A percentile compares a stretch with the other conserved stretches of the same genome.
These are phyloP conservation scores for Cutaneotrichosporon dermatis DNA, from an alignment of 1,284 basidiomycete species.

Conservation along the genomic window DNA sequence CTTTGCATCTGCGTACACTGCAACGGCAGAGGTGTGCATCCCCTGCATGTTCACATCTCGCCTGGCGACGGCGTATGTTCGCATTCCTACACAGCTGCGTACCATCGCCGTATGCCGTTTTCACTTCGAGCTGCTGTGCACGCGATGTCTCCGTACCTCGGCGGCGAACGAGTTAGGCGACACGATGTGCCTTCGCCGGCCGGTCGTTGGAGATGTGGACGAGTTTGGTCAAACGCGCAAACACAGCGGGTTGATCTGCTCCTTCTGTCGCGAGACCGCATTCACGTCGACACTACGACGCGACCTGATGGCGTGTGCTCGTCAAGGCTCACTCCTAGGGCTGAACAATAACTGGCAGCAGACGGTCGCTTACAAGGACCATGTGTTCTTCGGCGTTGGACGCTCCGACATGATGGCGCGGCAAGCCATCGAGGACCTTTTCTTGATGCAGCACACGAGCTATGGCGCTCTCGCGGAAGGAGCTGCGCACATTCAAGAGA, in stretches of 20 bases:
- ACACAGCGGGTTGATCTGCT: slow-evolving; percentile 10
- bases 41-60: slow-evolving; percentile 6
- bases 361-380: slow-evolving; percentile 6
- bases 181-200: slow-evolving; percentile 7
- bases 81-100: slow-evolving; percentile 7
- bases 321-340: slow-evolving; percentile 13
- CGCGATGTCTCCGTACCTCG: slow-evolving; percentile 18
- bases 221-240: slow-evolving; percentile 9
- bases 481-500: slow-evolving; percentile 18
- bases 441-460: slow-evolving; percentile 24
- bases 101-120: slow-evolving; percentile 21
- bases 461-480: slow-evolving; percentile 17
- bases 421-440: slow-evolving; percentile 25
- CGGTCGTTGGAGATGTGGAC: slow-evolving; percentile 11
- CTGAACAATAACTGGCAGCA: background rate
- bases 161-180: background rate
- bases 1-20: slow-evolving; percentile 2
- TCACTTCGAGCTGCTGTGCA: slow-evolving; percentile 22
- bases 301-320: slow-evolving; percentile 17
- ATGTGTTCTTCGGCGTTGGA: slow-evolving; percentile 11
- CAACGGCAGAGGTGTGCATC: slow-evolving; percentile 9
- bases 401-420: slow-evolving; percentile 11
- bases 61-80: too few relatives aligned
- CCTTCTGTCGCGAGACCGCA: slow-evolving; percentile 15
- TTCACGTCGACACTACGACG: slow-evolving; percentile 10